These are phyloP conservation scores for Eutrema heterophyllum DNA, from an alignment of 345 rosid genomes.

Conservation along the genomic window DNA sequence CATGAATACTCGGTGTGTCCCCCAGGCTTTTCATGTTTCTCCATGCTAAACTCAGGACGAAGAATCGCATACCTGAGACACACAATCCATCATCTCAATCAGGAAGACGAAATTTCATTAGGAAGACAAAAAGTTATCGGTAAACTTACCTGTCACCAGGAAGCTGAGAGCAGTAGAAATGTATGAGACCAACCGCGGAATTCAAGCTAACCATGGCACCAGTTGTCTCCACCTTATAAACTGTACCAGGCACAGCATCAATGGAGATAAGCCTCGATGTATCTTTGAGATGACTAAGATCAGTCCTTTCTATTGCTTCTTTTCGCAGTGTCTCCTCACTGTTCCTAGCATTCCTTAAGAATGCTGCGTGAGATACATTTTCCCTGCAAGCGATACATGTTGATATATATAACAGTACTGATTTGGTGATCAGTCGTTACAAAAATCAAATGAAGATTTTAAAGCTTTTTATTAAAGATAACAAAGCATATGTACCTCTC, in stretches of 20 bases:
- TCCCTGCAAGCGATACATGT: constrained; percentile 43
- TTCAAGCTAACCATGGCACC: constrained; percentile 98
- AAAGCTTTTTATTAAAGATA: neutral
- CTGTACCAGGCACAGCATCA: constrained; percentile 73
- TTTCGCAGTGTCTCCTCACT: constrained; percentile 96
- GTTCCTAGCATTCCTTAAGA: constrained; percentile 89
- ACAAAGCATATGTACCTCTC: constrained; percentile 57
- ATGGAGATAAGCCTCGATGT: constrained; percentile 75
- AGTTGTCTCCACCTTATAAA: constrained; percentile 90
- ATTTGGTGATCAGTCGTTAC: neutral
- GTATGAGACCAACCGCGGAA: constrained; percentile 93
- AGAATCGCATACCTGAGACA: constrained; percentile 80
- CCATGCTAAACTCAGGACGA: constrained; percentile 94
- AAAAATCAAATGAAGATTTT: neutral
- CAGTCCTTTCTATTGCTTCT: constrained; percentile 98
- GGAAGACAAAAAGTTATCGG: neutral
- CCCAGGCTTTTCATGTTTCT: constrained; percentile 83
- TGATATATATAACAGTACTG: neutral
- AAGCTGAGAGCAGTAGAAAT: constrained; percentile 95
- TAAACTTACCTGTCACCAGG: constrained; percentile 83
- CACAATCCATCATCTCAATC: neutral
- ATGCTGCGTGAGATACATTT: constrained; percentile 81
- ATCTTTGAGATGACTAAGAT: constrained; percentile 90
- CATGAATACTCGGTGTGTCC: constrained; percentile 92
- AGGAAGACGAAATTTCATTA: neutral